A percentile compares a stretch with the other conserved stretches of the same genome.
Evolutionary conservation across 169 alveolate genomes (phyloP).

Genomic region (Besnoitia besnoiti): DNA sequence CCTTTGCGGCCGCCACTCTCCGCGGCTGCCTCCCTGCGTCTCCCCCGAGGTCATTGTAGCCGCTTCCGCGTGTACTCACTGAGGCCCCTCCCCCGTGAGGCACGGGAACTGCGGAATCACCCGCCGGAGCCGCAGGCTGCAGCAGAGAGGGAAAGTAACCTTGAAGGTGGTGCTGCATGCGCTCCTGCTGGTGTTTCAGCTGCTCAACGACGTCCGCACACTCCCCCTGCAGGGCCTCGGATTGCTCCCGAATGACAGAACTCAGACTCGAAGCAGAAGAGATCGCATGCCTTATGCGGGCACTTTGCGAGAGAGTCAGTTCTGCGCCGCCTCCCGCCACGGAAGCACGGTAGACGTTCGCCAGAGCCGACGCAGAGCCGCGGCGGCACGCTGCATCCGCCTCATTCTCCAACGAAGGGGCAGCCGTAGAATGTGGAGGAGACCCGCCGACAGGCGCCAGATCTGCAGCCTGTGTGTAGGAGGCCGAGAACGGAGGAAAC

Average conservation of each 20-base stretch:
- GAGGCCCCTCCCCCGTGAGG: neutral
- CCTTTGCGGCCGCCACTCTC: too few species aligned
- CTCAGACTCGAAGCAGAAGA: slow-evolving; percentile 1
- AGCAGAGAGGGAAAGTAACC: neutral
- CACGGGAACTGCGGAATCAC: neutral
- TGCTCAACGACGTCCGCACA: slow-evolving; percentile 7
- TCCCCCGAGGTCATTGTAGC: neutral
- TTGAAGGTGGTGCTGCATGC: neutral
- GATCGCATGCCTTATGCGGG: neutral
- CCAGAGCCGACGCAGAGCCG: neutral
- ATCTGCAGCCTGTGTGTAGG: too few species aligned
- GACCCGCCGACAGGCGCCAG: too few species aligned
- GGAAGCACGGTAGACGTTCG: neutral
- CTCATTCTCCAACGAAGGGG: neutral
- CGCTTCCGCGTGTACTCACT: neutral
- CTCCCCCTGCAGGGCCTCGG: slow-evolving; percentile 14
- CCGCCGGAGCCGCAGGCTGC: neutral
- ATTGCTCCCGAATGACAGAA: neutral
- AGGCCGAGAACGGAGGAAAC: neutral
- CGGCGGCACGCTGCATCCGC: neutral
- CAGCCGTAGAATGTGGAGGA: neutral
- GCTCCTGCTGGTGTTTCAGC: neutral
- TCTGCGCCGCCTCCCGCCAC: neutral
- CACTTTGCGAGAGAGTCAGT: neutral
- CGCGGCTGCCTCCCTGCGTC: too few species aligned